Evolutionary conservation across 139 green algal species (phyloP), one percentile per base, ranked within the genome.

Genomic region (Tetraselmis striata): DNA sequence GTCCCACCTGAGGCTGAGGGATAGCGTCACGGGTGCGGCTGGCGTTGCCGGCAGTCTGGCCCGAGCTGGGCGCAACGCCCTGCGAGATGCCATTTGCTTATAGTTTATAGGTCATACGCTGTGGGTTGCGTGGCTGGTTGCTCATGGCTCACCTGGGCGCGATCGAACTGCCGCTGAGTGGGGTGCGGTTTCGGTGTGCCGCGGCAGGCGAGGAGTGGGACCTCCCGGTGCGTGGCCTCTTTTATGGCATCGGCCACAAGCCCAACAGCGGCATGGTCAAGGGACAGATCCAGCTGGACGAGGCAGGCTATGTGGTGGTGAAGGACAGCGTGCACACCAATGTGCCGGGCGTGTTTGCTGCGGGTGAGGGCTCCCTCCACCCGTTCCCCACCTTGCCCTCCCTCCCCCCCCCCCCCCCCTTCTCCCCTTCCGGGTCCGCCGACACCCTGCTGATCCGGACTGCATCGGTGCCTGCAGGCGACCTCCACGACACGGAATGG

Each of bases 201-300:
- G n/a, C 28, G 1, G 76, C 86, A 91, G 92, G 92, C 18, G 92
- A 92, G 84, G 89, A 88, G 85, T 28, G 77, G 11, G 82, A 92
- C 1, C 83, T 98, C 80, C 31, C 78, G 1, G 94, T 98, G 75
- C 80, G 83, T 5, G 96, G 96, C 25, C 83, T 99, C 80, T 99
- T 99, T 82, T 99, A 99, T 85, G 96, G 96, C 82, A 99, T 99
- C 81, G 96, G 96, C 27, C 96, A 99, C 87, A 90, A 88, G 59
- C 97, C 97, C 77, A 99, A 99, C 94, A 98, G 87, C 85, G 81
- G 83, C 11, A 85, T 94, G 23, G 81, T 96, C 25, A 79, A 79
- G 59, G 87, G 86, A 23, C 89, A 95, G 45, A 79, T 99, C 25
- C 92, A 98, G 81, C 85, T 97, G 77, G 96, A 99, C 84, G 90